Base-by-base conservation (phyloP, 2,329 filamentous ascomycete genomes). In the Penicillium italicum region DNA sequence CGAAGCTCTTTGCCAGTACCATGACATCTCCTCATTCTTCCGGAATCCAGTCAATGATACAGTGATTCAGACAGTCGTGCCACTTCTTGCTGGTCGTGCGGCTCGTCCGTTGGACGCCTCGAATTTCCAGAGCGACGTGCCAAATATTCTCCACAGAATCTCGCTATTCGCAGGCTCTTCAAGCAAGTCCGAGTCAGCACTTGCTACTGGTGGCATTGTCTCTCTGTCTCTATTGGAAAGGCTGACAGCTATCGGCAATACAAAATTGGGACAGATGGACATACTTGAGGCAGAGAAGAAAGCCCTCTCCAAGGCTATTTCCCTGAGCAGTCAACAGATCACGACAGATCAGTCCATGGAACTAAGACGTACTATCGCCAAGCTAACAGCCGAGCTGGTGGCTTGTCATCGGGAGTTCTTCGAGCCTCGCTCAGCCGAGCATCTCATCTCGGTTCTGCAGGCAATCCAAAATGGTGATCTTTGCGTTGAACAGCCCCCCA, bases 271-370 rank as follows among this genome's bases (percentile, higher is more conserved):
- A 43, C 83, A 85, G 40, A 74, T 91, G 45, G 78, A 82, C 42
- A 77, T 87, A 18, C 76, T 91, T 0, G 85, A 89, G 69, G 76
- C 78, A 1, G 88, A 91, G 66, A 73, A 89, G 47, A 84, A 85
- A 9, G 75, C 82, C 3, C 74, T 89, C 56, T 83, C 83, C 10
- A 77, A 78, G 42, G 80, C 84, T 53, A 63, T 88, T 26, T 73
- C 80, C 45, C 68, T 72, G 34, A 77, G 83, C 56, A 80, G 79
- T 51, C 66, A 73, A 31, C 72, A 82, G 26, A 70, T 87, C 40
- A 71, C 77, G 4, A 69, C 75, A 14, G 79, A 85, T 62, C 79
- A 83, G 2, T 62, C 83, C 4, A 63, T 67, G 11, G 74, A 79
- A 40, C 74, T 87, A 18, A 79, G 79, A 57, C 64, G 73, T 11